A percentile compares a stretch with the other conserved stretches of the same genome.
phyloP scores from a whole-genome alignment of 1,139 yeast genomes.

The Kodamaea sp. region DNA sequence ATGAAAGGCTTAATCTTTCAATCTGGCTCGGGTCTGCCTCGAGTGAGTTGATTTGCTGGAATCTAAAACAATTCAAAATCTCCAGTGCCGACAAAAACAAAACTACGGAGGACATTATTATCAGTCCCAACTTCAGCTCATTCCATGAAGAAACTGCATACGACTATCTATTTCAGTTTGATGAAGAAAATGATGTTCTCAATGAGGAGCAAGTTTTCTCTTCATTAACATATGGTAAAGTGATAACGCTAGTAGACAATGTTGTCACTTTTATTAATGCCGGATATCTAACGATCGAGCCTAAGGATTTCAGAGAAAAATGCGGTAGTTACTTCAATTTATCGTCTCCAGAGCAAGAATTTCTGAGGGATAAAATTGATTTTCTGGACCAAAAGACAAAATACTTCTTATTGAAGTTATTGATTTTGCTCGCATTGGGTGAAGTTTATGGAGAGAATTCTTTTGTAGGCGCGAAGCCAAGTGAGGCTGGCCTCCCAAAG shows the following conservation, averaged over 20 bases:
- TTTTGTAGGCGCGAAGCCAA: constrained; percentile 7
- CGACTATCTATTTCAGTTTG: constrained; percentile 16
- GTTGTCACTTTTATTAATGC: constrained; percentile 24
- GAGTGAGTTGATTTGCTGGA: constrained; percentile 30
- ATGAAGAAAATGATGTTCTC: constrained; percentile 3
- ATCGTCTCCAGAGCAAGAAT: constrained; percentile 1
- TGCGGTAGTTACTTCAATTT: constrained; percentile 18
- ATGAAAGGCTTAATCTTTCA: constrained; percentile 10
- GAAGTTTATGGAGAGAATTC: constrained; percentile 19
- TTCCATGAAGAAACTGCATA: constrained; percentile 27
- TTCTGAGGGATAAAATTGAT: too few relatives aligned
- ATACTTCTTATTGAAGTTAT: constrained; percentile 22
- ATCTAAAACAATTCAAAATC: constrained; percentile 22
- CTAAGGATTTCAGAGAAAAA: constrained; percentile 18
- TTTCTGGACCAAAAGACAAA: constrained; percentile 9
- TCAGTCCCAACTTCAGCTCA: constrained; percentile 28
- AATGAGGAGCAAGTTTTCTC: constrained; percentile 1
- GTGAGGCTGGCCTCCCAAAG: too few relatives aligned
- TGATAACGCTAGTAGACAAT: constrained; percentile 13
- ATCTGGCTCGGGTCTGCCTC: constrained; percentile 29
- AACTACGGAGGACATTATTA: constrained; percentile 10
- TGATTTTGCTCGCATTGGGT: constrained; percentile 27
- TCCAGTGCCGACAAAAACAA: constrained; percentile 10
- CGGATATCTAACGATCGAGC: constrained; percentile 28
- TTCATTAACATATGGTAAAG: constrained; percentile 2